Conservation (phyloP, 1,284 basidiomycete species). For the Leccinum pachyderme region DNA sequence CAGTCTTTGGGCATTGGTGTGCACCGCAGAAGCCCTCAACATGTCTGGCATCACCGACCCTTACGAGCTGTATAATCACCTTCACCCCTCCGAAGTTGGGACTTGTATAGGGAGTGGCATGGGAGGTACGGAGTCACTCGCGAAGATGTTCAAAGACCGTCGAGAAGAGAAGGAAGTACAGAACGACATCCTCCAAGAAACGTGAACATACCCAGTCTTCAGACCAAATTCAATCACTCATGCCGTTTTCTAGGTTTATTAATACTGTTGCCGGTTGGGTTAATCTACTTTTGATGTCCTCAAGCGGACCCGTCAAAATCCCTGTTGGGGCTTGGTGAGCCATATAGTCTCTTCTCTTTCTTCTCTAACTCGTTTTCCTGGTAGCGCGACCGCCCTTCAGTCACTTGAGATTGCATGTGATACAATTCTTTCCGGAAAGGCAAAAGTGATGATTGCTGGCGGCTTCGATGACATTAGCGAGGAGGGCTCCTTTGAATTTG, state of each 20-base stretch:
- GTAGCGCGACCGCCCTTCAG: constrained; percentile 92
- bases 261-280: constrained; percentile 98
- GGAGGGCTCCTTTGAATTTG: constrained; percentile 96
- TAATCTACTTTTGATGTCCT: constrained; percentile 91
- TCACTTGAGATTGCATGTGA: constrained; percentile 98
- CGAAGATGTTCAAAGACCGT: constrained; percentile 98
- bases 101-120: constrained; percentile 93
- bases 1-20: constrained; percentile 96
- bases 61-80: constrained; percentile 93
- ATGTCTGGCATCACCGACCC: constrained; percentile 98
- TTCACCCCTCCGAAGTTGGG: constrained; percentile 96
- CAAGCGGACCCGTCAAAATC: constrained; percentile 96
- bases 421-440: constrained; percentile 91
- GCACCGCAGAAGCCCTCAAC: constrained; percentile 92
- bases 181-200: constrained; percentile 98
- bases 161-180: constrained; percentile 97
- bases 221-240: constrained; percentile 17
- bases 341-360: background rate
- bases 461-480: constrained; percentile 98
- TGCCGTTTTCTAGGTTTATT: constrained; percentile 68
- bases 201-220: constrained; percentile 48
- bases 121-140: constrained; percentile 89
- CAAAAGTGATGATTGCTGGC: constrained; percentile 98
- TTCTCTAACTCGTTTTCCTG: constrained; percentile 8
- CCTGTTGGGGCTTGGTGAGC: constrained; percentile 95